Conservation (phyloP, 2,329 filamentous ascomycete genomes). For the Aspergillus felis region DNA sequence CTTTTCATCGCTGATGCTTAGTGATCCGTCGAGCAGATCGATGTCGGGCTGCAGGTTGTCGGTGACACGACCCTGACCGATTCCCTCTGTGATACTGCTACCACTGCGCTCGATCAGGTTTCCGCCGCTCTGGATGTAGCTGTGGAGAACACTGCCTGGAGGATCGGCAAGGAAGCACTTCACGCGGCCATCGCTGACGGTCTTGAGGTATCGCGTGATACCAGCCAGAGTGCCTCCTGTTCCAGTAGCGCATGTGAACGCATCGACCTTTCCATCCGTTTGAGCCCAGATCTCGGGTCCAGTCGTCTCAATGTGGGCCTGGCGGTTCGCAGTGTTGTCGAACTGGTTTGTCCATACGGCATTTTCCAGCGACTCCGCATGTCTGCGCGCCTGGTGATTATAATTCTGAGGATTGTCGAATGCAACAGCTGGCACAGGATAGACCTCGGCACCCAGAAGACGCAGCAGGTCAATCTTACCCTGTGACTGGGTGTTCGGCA, state of each 20-base stretch:
- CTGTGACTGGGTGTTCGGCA: slow-evolving; percentile 98
- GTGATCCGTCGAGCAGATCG: slow-evolving; percentile 73
- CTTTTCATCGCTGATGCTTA: slow-evolving; percentile 86
- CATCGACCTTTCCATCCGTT: slow-evolving; percentile 79
- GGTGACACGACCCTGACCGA: slow-evolving; percentile 94
- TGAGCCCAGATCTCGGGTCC: slow-evolving; percentile 97
- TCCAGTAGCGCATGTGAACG: slow-evolving; percentile 92
- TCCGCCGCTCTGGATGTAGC: slow-evolving; percentile 82
- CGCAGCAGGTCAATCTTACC: slow-evolving; percentile 94
- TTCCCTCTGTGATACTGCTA: slow-evolving; percentile 93
- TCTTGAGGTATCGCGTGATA: slow-evolving; percentile 83
- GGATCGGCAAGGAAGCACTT: slow-evolving; percentile 91
- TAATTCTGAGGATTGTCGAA: slow-evolving; percentile 96
- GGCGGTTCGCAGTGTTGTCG: slow-evolving; percentile 90
- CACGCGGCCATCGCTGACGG: slow-evolving; percentile 70
- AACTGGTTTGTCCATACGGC: slow-evolving; percentile 99
- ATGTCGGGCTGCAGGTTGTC: slow-evolving; percentile 88
- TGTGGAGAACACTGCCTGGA: slow-evolving; percentile 87
- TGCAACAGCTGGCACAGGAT: slow-evolving; percentile 90
- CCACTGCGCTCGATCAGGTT: slow-evolving; percentile 77
- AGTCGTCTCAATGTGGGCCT: slow-evolving; percentile 93
- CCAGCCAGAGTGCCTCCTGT: slow-evolving; percentile 91
- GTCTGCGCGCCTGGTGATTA: slow-evolving; percentile 89
- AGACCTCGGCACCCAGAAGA: slow-evolving; percentile 87
- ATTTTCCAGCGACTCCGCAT: slow-evolving; percentile 81